A percentile compares a stretch with the other conserved stretches of the same genome.
These are phyloP conservation scores for Clitopilus passeckerianus DNA, from an alignment of 768 basidiomycete species.

Conservation along the genomic window DNA sequence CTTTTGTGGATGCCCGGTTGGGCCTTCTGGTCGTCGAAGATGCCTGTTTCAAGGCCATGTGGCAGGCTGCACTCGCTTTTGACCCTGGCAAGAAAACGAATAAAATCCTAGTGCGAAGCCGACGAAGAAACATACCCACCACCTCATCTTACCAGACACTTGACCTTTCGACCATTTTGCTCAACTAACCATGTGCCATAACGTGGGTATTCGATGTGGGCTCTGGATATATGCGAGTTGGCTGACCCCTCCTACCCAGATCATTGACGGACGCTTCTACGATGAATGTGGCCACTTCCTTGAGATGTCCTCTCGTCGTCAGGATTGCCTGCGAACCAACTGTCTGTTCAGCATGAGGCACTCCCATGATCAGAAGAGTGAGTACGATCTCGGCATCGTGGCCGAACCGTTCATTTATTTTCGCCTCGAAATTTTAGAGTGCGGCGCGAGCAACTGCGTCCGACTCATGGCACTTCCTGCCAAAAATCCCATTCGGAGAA, in stretches of 20 bases:
- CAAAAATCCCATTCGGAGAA: conserved; percentile 68
- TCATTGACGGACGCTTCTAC: conserved; percentile 75
- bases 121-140: conserved; percentile 1
- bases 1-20: background rate
- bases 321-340: conserved; percentile 59
- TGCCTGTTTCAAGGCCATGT: background rate
- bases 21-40: background rate
- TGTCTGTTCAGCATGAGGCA: conserved; percentile 74
- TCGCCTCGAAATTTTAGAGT: conserved; percentile 30
- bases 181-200: conserved; percentile 57
- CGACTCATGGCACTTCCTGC: conserved; percentile 66
- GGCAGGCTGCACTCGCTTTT: background rate
- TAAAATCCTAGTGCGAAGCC: conserved; percentile 4
- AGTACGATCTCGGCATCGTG: background rate
- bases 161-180: background rate
- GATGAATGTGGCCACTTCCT: conserved; percentile 68
- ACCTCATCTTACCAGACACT: background rate
- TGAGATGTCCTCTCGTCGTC: conserved; percentile 61
- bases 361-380: conserved; percentile 31
- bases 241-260: conserved; percentile 28
- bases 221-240: background rate
- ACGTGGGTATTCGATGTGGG: conserved; percentile 35
- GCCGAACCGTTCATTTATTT: conserved; percentile 5
- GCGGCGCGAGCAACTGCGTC: conserved; percentile 49
- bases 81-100: background rate